phyloP scores from a whole-genome alignment of 202 grass and related monocot genomes.

The Musa balbisiana region DNA sequence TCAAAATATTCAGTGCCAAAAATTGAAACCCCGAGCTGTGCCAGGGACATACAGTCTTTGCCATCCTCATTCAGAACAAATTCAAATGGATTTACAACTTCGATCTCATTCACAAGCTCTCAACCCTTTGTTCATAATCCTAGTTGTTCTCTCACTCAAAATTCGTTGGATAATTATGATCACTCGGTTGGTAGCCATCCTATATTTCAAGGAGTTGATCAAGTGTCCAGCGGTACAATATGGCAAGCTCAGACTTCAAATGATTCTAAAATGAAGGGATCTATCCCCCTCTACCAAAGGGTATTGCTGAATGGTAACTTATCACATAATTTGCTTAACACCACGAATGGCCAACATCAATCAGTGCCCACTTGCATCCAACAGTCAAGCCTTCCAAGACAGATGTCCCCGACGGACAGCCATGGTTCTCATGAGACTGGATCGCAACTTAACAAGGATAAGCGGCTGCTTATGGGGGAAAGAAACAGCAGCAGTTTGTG shows the following conservation, averaged over 20 bases:
- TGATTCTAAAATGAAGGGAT: slow-evolving; percentile 39
- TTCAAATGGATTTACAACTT: slow-evolving; percentile 52
- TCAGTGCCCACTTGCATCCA: slow-evolving; percentile 25
- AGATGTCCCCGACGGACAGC: slow-evolving; percentile 33
- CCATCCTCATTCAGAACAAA: slow-evolving; percentile 44
- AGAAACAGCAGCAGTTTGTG: slow-evolving; percentile 53
- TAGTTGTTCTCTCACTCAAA: slow-evolving; percentile 72
- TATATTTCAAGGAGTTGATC: slow-evolving; percentile 54
- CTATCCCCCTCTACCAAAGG: slow-evolving; percentile 38
- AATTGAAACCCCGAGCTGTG: slow-evolving; percentile 29
- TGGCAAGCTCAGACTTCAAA: slow-evolving; percentile 45
- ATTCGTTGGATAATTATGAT: slow-evolving; percentile 60
- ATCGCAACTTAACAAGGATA: slow-evolving; percentile 40
- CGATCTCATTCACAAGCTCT: slow-evolving; percentile 47
- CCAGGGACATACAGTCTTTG: slow-evolving; percentile 37
- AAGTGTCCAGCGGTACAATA: slow-evolving; percentile 32
- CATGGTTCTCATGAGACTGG: slow-evolving; percentile 43
- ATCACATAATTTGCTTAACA: slow-evolving; percentile 34
- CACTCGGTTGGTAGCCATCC: slow-evolving; percentile 56
- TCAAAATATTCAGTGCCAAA: slow-evolving; percentile 26
- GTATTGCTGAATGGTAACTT: slow-evolving; percentile 47
- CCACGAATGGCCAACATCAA: slow-evolving; percentile 28
- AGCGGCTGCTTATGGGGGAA: slow-evolving; percentile 48
- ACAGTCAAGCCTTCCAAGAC: slow-evolving; percentile 14
- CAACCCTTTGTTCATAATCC: slow-evolving; percentile 52